These are phyloP conservation scores for Talaromyces trachyspermus DNA, from an alignment of 495 filamentous ascomycete genomes.

Conservation along the genomic window DNA sequence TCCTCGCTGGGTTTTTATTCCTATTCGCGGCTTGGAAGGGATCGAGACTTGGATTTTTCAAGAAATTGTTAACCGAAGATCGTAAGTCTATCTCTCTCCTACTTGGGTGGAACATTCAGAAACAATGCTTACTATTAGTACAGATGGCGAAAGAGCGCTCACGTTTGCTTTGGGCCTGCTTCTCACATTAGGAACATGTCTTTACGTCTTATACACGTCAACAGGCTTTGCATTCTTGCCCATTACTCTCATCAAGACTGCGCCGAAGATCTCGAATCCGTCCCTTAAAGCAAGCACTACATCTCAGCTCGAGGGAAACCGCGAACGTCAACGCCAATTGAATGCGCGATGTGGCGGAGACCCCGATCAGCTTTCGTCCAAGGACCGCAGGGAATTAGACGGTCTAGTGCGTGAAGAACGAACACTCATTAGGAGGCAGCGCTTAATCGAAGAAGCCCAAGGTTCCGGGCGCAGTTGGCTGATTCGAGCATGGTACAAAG, in stretches of 20 bases:
- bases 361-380: conserved; percentile 62
- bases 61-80: conserved; percentile 71
- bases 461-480: conserved; percentile 66
- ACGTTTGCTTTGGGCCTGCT: conserved; percentile 82
- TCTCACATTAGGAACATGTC: conserved; percentile 72
- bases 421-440: conserved; percentile 82
- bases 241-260: conserved; percentile 81
- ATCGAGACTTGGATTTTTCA: conserved; percentile 86
- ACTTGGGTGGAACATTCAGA: no score
- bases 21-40: conserved; percentile 56
- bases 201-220: conserved; percentile 85
- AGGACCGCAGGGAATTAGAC: conserved; percentile 85
- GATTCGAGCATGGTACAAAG: conserved; percentile 65
- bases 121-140: conserved; percentile 14
- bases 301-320: conserved; percentile 73
- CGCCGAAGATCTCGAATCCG: conserved; percentile 71
- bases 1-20: conserved; percentile 87
- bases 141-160: conserved; percentile 83
- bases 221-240: conserved; percentile 84
- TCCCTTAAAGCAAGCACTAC: conserved; percentile 66
- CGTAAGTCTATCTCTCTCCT: conserved; percentile 41
- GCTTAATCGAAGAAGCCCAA: conserved; percentile 71
- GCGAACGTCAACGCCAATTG: conserved; percentile 84
- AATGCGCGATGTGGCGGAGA: conserved; percentile 79
- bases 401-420: conserved; percentile 80